These are phyloP conservation scores for Mesembryanthemum crystallinum DNA, from an alignment of 148 eudicot species.

Conservation along the genomic window DNA sequence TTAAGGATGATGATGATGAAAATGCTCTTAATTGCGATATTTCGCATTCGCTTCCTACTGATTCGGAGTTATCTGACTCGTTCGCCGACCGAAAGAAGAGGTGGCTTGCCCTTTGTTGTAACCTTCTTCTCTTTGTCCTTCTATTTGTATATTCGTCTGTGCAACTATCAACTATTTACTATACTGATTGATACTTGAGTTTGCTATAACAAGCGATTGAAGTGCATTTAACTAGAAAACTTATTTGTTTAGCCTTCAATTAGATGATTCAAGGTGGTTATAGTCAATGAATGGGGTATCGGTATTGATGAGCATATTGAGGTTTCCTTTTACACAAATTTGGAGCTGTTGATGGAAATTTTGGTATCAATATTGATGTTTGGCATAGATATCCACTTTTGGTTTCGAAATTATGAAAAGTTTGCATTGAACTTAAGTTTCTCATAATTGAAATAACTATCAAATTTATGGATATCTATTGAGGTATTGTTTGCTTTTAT, in stretches of 20 bases:
- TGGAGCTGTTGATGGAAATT: background rate
- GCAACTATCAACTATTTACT: too few relatives aligned
- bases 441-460: background rate
- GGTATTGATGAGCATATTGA: background rate
- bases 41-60: conserved; percentile 46
- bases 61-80: conserved; percentile 66
- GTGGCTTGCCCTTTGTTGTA: conserved; percentile 28
- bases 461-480: background rate
- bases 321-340: too few relatives aligned
- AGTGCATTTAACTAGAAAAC: background rate
- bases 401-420: background rate
- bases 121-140: background rate
- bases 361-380: background rate
- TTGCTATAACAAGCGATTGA: background rate
- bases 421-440: background rate
- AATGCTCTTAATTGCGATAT: conserved; percentile 14
- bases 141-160: too few relatives aligned
- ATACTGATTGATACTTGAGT: background rate
- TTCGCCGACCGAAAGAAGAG: conserved; percentile 64
- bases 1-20: conserved; percentile 7
- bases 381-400: background rate
- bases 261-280: background rate
- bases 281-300: background rate
- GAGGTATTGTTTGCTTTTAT: background rate
- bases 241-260: background rate